Evolutionary conservation across 768 basidiomycete genomes (phyloP).

Genomic region (Mycena epipterygia): DNA sequence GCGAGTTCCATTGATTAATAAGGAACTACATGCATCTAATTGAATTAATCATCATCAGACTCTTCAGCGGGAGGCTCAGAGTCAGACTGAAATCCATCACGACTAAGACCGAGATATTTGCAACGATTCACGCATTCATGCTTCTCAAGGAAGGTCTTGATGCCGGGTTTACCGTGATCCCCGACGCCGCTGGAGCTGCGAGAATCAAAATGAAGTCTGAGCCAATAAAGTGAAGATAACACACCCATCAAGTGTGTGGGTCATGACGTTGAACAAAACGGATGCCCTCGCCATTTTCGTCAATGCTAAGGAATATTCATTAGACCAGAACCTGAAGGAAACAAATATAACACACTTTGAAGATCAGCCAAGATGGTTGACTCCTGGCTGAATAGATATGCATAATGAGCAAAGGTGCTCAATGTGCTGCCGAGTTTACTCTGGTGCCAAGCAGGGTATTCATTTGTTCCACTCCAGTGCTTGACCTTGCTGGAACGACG

Average conservation of each 20-base stretch:
- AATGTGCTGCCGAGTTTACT: too few species aligned
- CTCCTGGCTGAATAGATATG: too few species aligned
- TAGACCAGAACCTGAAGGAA: not conserved
- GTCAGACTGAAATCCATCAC: conserved; percentile 9
- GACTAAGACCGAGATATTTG: not conserved
- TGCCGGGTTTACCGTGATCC: conserved; percentile 8
- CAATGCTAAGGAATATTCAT: conserved; percentile 1
- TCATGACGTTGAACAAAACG: conserved; percentile 25
- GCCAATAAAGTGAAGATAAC: not conserved
- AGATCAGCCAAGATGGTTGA: too few species aligned
- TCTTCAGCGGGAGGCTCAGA: not conserved
- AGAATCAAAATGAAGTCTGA: not conserved
- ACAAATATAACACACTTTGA: too few species aligned
- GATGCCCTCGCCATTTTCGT: conserved; percentile 6
- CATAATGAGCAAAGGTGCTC: too few species aligned
- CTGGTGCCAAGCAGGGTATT: conserved; percentile 27
- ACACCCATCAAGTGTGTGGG: conserved; percentile 19
- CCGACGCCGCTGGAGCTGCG: conserved; percentile 7
- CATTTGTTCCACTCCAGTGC: conserved; percentile 24
- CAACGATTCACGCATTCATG: conserved; percentile 14
- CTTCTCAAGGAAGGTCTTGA: conserved; percentile 5
- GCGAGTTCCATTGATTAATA: not conserved
- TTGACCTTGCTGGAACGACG: conserved; percentile 18
- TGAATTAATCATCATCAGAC: not conserved
- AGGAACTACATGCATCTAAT: not conserved